Conservation (phyloP, 352 stramenopile genomes). For the Lagenidium giganteum region DNA sequence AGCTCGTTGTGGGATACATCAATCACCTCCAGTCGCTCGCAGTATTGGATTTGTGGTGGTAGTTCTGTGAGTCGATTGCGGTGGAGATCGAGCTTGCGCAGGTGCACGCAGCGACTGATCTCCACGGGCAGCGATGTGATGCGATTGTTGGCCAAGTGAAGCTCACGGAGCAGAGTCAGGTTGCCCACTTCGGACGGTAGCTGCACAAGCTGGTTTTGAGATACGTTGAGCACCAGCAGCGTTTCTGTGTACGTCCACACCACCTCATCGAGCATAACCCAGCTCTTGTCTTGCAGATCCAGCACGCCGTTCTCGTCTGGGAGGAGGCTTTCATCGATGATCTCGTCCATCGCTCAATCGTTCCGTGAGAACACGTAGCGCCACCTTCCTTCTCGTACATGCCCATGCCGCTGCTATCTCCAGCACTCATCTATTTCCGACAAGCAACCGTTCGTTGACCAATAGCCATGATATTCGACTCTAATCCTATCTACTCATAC, state of each 20-base stretch:
- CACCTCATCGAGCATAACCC: constrained; percentile 75
- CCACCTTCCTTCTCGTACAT: no score
- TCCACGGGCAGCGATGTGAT: constrained; percentile 44
- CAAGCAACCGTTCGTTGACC: no score
- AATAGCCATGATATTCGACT: no score
- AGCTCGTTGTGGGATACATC: constrained; percentile 68
- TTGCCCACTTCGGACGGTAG: constrained; percentile 54
- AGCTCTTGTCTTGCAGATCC: constrained; percentile 72
- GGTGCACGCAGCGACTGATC: constrained; percentile 51
- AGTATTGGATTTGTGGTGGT: constrained; percentile 58
- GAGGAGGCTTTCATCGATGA: constrained; percentile 55
- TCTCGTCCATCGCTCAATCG: constrained; percentile 66
- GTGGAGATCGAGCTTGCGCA: constrained; percentile 61
- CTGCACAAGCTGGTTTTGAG: constrained; percentile 66
- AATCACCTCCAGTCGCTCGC: constrained; percentile 61
- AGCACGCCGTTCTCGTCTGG: constrained; percentile 68
- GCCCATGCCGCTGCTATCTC: no score
- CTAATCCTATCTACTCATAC: no score
- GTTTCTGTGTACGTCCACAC: constrained; percentile 62
- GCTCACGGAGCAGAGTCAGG: constrained; percentile 53
- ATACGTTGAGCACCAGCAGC: constrained; percentile 68
- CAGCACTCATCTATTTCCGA: no score
- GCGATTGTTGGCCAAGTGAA: constrained; percentile 58
- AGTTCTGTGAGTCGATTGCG: constrained; percentile 67
- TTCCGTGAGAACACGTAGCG: no score